Base-by-base conservation (phyloP, 495 filamentous ascomycete species). In the Tuber borchii region DNA sequence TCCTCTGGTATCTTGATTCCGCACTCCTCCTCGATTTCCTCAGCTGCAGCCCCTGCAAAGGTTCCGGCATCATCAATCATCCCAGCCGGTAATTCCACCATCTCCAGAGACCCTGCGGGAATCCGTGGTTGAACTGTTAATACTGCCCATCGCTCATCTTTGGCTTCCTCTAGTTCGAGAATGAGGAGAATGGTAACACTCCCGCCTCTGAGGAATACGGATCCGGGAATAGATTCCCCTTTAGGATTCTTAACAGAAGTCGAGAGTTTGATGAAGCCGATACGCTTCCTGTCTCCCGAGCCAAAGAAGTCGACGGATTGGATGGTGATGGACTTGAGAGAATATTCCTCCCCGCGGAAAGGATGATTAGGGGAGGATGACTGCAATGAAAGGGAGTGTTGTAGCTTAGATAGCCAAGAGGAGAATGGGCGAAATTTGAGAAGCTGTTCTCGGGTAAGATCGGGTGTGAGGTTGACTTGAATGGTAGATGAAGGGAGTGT, bases 71-170 rank as follows among this genome's bases (percentile, higher is more conserved):
- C 90, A 80, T 97, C 93, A 12, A 97, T 88, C 93, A 97, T 97
- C 9, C 94, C 94, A 0, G 94, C 94, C 0, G 94, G 94, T 31
- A 97, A 85, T 82, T 97, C 94, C 19, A 90, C 85, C 78, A 97
- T 90, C 14, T 87, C 87, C 14, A 97, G 85, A 9, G 90, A 91
- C 0, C 92, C 93, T 16, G 91, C 92, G 0, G 94, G 88, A 31
- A 96, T 87, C 48, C 94, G 91, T 39, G 94, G 91, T 82, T 97
- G 94, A 44, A 96, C 86, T 1, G 94, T 94, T 48, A 97, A 83
- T 40, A 97, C 85, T 2, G 90, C 93, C 77, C 90, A 87, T 81
- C 92, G 91, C 74, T 92, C 89, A 0, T 83, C 83, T 34, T 87
- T 85, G 79, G 84, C 31, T 83, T 77, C 87, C 76, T 77, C 43